Evolutionary conservation across 75 land plant species (phyloP).

Genomic region (Selaginella tamariscina): DNA sequence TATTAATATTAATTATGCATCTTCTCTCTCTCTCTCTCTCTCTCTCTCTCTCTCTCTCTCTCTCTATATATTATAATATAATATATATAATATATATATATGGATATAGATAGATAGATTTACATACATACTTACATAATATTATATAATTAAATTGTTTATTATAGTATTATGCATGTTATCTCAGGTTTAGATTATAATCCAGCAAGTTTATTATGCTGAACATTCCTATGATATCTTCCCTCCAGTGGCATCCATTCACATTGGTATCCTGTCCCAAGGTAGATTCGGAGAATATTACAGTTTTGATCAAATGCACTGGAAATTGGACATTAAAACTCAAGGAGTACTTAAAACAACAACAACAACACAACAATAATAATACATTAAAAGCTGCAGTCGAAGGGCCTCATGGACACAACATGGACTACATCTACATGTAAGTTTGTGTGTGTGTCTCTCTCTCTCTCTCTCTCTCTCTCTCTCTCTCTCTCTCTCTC

Average conservation of each 20-base stretch:
- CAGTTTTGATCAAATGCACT: not conserved
- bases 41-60: no score
- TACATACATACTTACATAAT: no score
- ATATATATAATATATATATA: no score
- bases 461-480: no score
- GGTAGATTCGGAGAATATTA: not conserved
- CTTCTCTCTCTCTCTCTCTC: no score
- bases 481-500: no score
- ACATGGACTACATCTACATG: not conserved
- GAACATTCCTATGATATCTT: not conserved
- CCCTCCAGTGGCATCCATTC: slow-evolving; percentile 6
- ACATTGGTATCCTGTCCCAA: not conserved
- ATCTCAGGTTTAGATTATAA: not conserved
- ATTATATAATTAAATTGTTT: no score
- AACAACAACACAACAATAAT: not conserved
- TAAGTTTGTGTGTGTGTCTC: not conserved
- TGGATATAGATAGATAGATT: no score
- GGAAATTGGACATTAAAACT: slow-evolving; percentile 6
- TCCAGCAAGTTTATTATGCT: slow-evolving; percentile 4
- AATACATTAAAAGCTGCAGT: not conserved
- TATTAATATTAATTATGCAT: no score
- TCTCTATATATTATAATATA: no score
- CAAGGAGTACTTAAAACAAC: not conserved
- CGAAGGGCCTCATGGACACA: slow-evolving; percentile 1
- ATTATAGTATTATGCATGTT: no score